Conservation (phyloP, 2,329 filamentous ascomycete species). For the Fusarium falciforme region DNA sequence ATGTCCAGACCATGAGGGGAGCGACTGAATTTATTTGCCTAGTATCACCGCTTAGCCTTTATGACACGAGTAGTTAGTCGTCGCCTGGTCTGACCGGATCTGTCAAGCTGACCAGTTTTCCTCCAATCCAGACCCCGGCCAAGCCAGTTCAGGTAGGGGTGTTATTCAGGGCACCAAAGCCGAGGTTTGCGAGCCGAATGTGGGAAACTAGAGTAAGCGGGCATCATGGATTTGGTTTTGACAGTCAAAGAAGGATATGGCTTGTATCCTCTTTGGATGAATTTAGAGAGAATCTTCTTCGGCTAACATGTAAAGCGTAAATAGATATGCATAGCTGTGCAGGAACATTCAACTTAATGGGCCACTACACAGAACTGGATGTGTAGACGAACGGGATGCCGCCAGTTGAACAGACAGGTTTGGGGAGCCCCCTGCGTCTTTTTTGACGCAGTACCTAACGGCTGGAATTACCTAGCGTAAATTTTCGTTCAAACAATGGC, state of each 20-base stretch:
- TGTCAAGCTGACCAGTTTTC: background rate
- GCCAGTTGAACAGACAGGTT: background rate
- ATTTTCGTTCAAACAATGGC: background rate
- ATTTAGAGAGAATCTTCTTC: background rate
- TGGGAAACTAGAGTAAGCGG: background rate
- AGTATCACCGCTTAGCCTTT: background rate
- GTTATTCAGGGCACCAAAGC: background rate
- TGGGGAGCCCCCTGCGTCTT: background rate
- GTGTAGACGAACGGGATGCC: background rate
- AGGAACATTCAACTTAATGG: background rate
- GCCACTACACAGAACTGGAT: too few species aligned
- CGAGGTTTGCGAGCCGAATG: background rate
- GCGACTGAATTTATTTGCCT: background rate
- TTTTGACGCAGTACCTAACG: background rate
- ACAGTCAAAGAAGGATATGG: background rate
- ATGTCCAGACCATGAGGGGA: background rate
- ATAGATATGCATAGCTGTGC: background rate
- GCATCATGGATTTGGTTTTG: background rate
- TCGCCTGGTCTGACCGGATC: background rate
- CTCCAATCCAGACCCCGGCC: background rate
- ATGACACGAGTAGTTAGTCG: background rate
- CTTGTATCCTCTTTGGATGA: background rate
- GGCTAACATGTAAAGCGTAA: background rate
- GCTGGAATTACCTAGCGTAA: too few species aligned
- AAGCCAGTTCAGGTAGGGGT: background rate